Percentiles rank a stretch among this genome's conserved stretches.
Conservation (phyloP, 176 grass and related monocot genomes). For the Stipa capillata region DNA sequence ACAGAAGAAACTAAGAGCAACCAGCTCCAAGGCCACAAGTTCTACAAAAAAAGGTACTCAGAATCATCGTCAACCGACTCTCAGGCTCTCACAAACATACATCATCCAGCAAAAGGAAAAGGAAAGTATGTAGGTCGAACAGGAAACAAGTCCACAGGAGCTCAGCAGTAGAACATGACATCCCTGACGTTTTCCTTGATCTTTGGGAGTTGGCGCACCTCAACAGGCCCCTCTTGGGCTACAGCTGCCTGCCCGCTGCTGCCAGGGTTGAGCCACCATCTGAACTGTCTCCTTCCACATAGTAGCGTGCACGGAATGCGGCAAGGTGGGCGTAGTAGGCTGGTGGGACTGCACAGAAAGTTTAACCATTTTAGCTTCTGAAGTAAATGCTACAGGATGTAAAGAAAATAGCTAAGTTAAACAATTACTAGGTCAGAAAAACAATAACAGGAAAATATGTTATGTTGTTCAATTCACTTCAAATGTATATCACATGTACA, state of each 20-base stretch:
- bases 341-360: constrained; percentile 46
- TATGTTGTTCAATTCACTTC: not conserved
- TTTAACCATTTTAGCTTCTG: not conserved
- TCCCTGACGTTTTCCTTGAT: constrained; percentile 70
- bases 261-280: constrained; percentile 32
- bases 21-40: not conserved
- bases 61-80: not conserved
- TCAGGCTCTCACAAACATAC: not conserved
- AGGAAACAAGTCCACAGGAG: not conserved
- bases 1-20: not conserved
- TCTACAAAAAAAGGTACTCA: not conserved
- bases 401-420: not conserved
- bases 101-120: not conserved
- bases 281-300: constrained; percentile 51
- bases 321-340: constrained; percentile 70
- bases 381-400: not conserved
- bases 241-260: constrained; percentile 5
- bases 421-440: not conserved
- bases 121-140: not conserved
- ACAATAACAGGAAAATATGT: not conserved
- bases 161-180: constrained; percentile 85
- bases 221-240: constrained; percentile 32
- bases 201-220: constrained; percentile 49
- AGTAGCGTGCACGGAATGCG: constrained; percentile 56
- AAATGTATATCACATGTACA: not conserved